Percentiles rank a stretch among this genome's conserved stretches.
These are phyloP conservation scores for Cladosporium sp. DNA, from an alignment of 2,329 filamentous ascomycete genomes.

Conservation along the genomic window DNA sequence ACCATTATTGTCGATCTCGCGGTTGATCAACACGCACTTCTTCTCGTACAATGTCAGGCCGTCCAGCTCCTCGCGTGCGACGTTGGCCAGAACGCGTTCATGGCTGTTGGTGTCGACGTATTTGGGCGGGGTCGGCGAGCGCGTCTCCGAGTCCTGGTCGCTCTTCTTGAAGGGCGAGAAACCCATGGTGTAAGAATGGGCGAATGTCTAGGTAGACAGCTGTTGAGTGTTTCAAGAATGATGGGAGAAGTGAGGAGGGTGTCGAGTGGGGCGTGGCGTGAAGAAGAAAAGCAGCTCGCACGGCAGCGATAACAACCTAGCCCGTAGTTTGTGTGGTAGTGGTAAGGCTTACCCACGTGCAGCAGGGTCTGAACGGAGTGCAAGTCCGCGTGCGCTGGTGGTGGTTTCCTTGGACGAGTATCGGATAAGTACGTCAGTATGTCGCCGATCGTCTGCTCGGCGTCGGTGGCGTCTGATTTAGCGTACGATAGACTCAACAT, in stretches of 20 bases:
- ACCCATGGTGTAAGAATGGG: conserved; percentile 3
- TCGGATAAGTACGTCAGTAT: conserved; percentile 4
- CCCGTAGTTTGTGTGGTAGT: conserved; percentile 5
- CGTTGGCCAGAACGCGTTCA: not conserved
- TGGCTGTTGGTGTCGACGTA: conserved; percentile 1
- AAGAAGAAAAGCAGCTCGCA: not conserved
- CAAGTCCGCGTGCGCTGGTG: not conserved
- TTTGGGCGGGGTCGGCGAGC: conserved; percentile 9
- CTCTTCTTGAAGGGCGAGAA: conserved; percentile 1
- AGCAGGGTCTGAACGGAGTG: conserved; percentile 2
- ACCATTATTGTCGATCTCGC: conserved; percentile 53
- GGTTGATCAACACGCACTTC: conserved; percentile 47
- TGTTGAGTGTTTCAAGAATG: not conserved
- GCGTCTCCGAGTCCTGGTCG: not conserved
- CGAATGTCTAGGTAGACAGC: not conserved
- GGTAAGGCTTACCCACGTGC: conserved; percentile 13
- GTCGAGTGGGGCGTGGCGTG: not conserved
- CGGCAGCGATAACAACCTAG: not conserved
- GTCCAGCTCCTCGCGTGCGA: conserved; percentile 26
- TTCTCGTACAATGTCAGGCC: conserved; percentile 43
- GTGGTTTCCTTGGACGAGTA: not conserved
- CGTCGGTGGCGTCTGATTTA: not conserved
- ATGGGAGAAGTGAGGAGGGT: not conserved
- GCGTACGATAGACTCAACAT: not conserved
- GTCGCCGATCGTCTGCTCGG: not conserved